Base-by-base conservation (phyloP, 768 basidiomycete genomes). In the Pholiota molesta region DNA sequence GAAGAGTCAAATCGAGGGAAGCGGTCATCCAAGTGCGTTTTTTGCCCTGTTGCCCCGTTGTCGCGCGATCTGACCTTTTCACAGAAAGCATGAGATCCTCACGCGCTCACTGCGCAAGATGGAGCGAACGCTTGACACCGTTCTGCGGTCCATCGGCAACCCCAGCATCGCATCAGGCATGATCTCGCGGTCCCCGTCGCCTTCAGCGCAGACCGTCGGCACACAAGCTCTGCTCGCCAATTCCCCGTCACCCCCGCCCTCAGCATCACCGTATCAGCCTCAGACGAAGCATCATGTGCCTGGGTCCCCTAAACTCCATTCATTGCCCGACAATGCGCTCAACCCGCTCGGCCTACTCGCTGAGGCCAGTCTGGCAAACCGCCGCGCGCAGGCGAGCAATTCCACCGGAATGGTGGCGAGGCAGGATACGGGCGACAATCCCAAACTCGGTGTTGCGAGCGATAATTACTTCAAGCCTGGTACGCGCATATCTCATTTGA, bases 1-100 rank as follows among this genome's bases (percentile, higher is more conserved):
- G 95, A 99, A 77, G 97, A 98, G 73, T 94, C 92, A 1, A 96
- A 98, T 72, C 85, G 97, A 52, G 97, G 97, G 44, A 97, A 96
- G 73, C 87, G 93, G 11, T 86, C 91, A 21, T 84, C 90, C 58
- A 94, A 92, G 92, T 93, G 75, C 65, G 83, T 68, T 21, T 55
- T 21, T 52, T 61, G n/a, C 33, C 26, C 26, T 4, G 5, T 31
- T 31, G 31, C 19, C 21, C 28, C 66, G 51, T 58, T 68, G 21
- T 5, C 23, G 5, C 14, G 19, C 42, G 23, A 49, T 58, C 66
- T 76, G 61, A 73, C 71, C 21, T 35, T 75, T 71, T 66, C 75
- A 66, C 74, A 93, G 90, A 80, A 94, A 94, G 80, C 90, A 93
- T 67, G 92, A 94, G 69, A 78, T 92, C 26, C 79, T 94, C 21